Conservation (phyloP, 805 yeast species). For the Candida quercuum region DNA sequence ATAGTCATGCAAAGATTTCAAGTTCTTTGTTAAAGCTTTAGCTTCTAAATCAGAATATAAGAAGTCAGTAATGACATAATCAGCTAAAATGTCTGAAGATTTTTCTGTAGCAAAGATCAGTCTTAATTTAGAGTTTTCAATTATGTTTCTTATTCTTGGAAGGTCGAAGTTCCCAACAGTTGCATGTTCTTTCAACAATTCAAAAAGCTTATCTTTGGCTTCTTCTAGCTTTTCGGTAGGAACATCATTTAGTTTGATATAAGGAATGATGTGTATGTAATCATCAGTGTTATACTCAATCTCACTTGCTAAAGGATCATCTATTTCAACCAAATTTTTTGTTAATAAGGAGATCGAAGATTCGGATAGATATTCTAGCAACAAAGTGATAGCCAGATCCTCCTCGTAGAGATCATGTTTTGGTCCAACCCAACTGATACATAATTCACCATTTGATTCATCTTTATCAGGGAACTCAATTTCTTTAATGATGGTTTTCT, state of each 20-base stretch:
- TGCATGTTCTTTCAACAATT: conserved; percentile 49
- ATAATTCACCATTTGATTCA: conserved; percentile 74
- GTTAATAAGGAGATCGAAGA: conserved; percentile 73
- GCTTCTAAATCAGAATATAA: conserved; percentile 69
- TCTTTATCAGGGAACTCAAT: conserved; percentile 87
- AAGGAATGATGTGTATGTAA: conserved; percentile 55
- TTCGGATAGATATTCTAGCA: conserved; percentile 71
- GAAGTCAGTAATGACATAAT: conserved; percentile 71
- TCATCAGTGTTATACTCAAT: conserved; percentile 71
- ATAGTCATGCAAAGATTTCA: conserved; percentile 54
- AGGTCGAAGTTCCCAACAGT: conserved; percentile 51
- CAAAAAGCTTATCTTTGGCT: conserved; percentile 47
- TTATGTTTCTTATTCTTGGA: conserved; percentile 56
- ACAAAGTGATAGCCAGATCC: conserved; percentile 64
- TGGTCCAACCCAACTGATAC: conserved; percentile 82
- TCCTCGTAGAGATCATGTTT: conserved; percentile 41
- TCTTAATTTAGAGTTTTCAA: conserved; percentile 60
- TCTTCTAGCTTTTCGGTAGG: conserved; percentile 58
- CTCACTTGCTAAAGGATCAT: conserved; percentile 74
- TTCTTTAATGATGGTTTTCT: conserved; percentile 35
- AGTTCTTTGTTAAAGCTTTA: conserved; percentile 48
- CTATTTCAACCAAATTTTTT: conserved; percentile 70
- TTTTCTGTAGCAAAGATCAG: conserved; percentile 58
- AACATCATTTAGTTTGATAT: conserved; percentile 58
- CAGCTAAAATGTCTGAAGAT: conserved; percentile 54